Percentiles rank a stretch among this genome's conserved stretches.
These are phyloP conservation scores for Ceratocystis cubensis DNA, from an alignment of 2,329 filamentous ascomycete genomes.

Conservation along the genomic window DNA sequence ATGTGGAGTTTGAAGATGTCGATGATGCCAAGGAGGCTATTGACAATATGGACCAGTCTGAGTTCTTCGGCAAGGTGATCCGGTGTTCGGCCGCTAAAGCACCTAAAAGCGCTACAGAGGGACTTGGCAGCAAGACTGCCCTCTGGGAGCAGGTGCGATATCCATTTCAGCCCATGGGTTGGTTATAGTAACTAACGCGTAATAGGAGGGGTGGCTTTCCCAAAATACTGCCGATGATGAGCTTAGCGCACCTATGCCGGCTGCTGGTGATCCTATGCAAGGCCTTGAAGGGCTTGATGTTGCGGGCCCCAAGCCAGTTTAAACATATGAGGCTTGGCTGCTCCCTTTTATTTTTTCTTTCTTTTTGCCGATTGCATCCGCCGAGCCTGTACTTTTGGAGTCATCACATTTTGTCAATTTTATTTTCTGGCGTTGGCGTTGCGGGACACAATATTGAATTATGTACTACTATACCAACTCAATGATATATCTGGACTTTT, in stretches of 20 bases:
- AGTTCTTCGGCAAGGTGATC: slow-evolving; percentile 83
- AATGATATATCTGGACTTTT: not conserved
- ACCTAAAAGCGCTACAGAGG: slow-evolving; percentile 77
- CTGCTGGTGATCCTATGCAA: slow-evolving; percentile 80
- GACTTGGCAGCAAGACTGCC: slow-evolving; percentile 82
- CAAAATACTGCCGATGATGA: slow-evolving; percentile 75
- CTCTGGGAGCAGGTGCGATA: slow-evolving; percentile 85
- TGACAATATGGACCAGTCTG: slow-evolving; percentile 97
- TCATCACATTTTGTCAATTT: slow-evolving; percentile 23
- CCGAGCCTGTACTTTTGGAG: slow-evolving; percentile 11
- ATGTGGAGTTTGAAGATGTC: slow-evolving; percentile 82
- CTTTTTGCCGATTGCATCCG: slow-evolving; percentile 20
- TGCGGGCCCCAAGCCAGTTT: slow-evolving; percentile 75
- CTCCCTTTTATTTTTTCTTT: slow-evolving; percentile 16
- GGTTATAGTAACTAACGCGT: slow-evolving; percentile 12
- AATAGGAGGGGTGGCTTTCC: slow-evolving; percentile 81
- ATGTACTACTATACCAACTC: slow-evolving; percentile 11
- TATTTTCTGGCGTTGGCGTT: slow-evolving; percentile 33
- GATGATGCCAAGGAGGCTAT: slow-evolving; percentile 88
- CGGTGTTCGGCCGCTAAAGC: slow-evolving; percentile 87
- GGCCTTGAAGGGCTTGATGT: slow-evolving; percentile 87
- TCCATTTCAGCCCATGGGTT: not conserved
- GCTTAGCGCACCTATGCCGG: slow-evolving; percentile 39
- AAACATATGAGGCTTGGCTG: slow-evolving; percentile 25
- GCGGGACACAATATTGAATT: slow-evolving; percentile 24